A percentile compares a stretch with the other conserved stretches of the same genome.
These are phyloP conservation scores for Lineolata rhizophorae DNA, from an alignment of 495 filamentous ascomycete genomes.

Conservation along the genomic window DNA sequence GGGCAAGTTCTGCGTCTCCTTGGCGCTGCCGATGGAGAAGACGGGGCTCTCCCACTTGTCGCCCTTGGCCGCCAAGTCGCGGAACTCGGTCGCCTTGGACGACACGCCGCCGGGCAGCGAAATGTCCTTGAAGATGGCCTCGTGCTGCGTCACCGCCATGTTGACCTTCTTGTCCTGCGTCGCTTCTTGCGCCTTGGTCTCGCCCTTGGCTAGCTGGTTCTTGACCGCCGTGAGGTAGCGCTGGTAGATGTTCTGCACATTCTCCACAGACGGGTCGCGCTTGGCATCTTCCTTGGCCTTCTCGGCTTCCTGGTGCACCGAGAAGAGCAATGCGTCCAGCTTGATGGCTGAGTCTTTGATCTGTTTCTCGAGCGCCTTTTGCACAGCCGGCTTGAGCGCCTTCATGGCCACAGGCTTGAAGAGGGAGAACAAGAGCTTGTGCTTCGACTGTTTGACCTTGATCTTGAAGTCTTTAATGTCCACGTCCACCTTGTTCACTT, in stretches of 20 bases:
- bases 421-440: slow-evolving; percentile 72
- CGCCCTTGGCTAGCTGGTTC: slow-evolving; percentile 46
- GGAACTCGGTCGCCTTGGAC: slow-evolving; percentile 88
- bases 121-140: slow-evolving; percentile 77
- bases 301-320: slow-evolving; percentile 66
- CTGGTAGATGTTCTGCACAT: slow-evolving; percentile 65
- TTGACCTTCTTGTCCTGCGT: slow-evolving; percentile 61
- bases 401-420: slow-evolving; percentile 79
- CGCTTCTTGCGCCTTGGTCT: slow-evolving; percentile 35
- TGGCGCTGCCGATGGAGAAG: slow-evolving; percentile 69
- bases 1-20: slow-evolving; percentile 49
- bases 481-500: slow-evolving; percentile 73
- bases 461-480: slow-evolving; percentile 70
- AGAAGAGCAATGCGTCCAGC: slow-evolving; percentile 45
- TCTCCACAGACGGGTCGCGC: slow-evolving; percentile 40
- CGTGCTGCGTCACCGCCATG: slow-evolving; percentile 68
- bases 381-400: slow-evolving; percentile 59
- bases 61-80: slow-evolving; percentile 65
- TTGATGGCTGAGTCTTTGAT: slow-evolving; percentile 57
- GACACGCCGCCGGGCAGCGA: slow-evolving; percentile 77
- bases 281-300: slow-evolving; percentile 42
- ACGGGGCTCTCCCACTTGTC: slow-evolving; percentile 89
- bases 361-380: slow-evolving; percentile 73
- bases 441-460: slow-evolving; percentile 80
- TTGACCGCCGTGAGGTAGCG: slow-evolving; percentile 63